Conservation (phyloP, 2,329 filamentous ascomycete species). For the Metarhizium guizhouense region DNA sequence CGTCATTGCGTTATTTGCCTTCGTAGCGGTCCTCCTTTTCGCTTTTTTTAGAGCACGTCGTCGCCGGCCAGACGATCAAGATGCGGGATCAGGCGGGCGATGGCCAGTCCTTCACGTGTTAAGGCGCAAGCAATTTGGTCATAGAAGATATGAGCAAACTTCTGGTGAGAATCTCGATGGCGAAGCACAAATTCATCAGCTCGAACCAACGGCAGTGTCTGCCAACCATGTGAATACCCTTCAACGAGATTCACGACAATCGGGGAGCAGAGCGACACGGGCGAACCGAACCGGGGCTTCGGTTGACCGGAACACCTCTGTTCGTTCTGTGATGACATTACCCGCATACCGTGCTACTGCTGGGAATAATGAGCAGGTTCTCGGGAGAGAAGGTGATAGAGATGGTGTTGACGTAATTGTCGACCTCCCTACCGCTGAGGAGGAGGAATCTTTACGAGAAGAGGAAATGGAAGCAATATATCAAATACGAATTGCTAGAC, state of each 20-base stretch:
- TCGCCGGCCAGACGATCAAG: not conserved
- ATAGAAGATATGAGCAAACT: constrained; percentile 22
- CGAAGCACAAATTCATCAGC: constrained; percentile 14
- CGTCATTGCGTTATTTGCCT: not conserved
- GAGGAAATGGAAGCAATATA: constrained; percentile 90
- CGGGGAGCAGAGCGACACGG: constrained; percentile 14
- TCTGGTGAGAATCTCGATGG: constrained; percentile 18
- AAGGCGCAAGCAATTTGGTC: constrained; percentile 11
- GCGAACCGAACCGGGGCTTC: constrained; percentile 22
- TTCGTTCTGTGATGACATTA: constrained; percentile 90
- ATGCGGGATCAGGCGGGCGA: not conserved
- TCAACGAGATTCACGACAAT: constrained; percentile 1
- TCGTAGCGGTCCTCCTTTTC: not conserved
- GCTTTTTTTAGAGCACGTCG: not conserved
- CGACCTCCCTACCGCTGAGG: constrained; percentile 72
- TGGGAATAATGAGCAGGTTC: constrained; percentile 67
- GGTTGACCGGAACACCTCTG: constrained; percentile 74
- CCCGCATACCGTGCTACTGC: constrained; percentile 73
- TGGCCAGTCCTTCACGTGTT: constrained; percentile 1
- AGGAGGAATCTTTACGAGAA: constrained; percentile 70
- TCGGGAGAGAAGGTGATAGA: constrained; percentile 84
- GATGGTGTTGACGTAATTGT: constrained; percentile 86
- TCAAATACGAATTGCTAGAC: constrained; percentile 72
- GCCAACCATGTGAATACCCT: constrained; percentile 5
- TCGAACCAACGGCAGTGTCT: constrained; percentile 12